A percentile compares a stretch with the other conserved stretches of the same genome.
Evolutionary conservation across 2,329 filamentous ascomycete genomes (phyloP).

Genomic region (Trichophyton mentagrophytes): DNA sequence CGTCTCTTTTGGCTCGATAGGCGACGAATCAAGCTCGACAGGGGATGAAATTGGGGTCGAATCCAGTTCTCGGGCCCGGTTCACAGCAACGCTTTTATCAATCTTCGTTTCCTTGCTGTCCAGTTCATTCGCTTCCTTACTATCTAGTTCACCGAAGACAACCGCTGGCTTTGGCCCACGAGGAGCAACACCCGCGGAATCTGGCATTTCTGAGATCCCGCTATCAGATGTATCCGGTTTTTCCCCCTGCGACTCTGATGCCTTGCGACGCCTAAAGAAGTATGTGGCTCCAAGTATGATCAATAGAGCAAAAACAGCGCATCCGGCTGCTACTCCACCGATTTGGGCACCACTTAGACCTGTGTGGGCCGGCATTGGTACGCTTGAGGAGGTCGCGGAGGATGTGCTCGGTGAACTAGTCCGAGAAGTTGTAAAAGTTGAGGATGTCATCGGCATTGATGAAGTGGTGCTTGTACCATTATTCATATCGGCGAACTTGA

Average conservation of each 20-base stretch:
- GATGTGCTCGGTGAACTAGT: not conserved
- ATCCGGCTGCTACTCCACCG: conserved; percentile 78
- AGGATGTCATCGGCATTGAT: not conserved
- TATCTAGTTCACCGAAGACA: not conserved
- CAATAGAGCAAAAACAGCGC: conserved; percentile 59
- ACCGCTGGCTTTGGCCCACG: not conserved
- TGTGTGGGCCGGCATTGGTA: not conserved
- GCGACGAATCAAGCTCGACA: not conserved
- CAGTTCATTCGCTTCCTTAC: not conserved
- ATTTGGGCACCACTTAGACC: conserved; percentile 57
- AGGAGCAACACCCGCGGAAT: not conserved
- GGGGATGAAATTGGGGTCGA: conserved; percentile 1
- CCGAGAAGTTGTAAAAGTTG: not conserved
- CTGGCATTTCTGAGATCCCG: conserved; percentile 3
- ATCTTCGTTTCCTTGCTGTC: not conserved
- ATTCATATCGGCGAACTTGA: conserved; percentile 1
- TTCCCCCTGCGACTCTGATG: too few relatives aligned
- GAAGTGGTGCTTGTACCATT: not conserved
- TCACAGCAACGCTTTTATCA: not conserved
- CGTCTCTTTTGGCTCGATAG: not conserved
- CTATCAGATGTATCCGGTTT: not conserved
- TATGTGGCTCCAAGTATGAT: conserved; percentile 47
- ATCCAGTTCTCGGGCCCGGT: not conserved
- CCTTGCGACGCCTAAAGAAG: conserved; percentile 35
- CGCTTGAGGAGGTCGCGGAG: not conserved